Evolutionary conservation across 2,329 filamentous ascomycete species (phyloP), one percentile per base, ranked within the genome.

Genomic region (Alternaria triticimaculans): DNA sequence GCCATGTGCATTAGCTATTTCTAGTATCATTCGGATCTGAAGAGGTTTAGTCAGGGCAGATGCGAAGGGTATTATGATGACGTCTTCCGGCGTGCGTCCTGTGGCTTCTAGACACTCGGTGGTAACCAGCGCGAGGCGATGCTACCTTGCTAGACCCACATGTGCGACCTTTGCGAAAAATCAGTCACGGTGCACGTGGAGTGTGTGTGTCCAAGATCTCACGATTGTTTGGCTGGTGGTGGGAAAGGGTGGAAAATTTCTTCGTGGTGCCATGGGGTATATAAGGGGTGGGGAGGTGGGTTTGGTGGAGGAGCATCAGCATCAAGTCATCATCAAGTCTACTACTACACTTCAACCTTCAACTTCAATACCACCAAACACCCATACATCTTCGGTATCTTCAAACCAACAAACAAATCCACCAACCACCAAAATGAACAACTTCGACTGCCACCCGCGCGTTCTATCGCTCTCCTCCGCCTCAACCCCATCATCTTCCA

Each of bases 391-490:
- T 18, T 53, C 41, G 49, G 63, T 55, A 25, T 51, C 12, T 41
- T 58, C 25, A 26, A 58, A 63, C n/a, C n/a, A n/a, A 55, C 59
- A 26, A 41, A n/a, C 18, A 43, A 5, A n/a, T n/a, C n/a, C n/a
- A n/a, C n/a, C 50, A 28, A 9, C 25, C 14, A 28, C 37, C 62
- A 72, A 64, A 26, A 74, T 72, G 70, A 66, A 55, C 62, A 71
- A 56, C 61, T 56, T 63, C 25, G 71, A 73, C 54, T 67, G 50
- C 21, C 71, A 73, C 64, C 71, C 71, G 4, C 70, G 71, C 60
- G 18, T 73, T 30, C 65, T 72, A 3, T 70, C 70, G 18, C 68
- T 73, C 41, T 65, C 62, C 45, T 51, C 61, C 20, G 23, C 45
- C 2, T 64, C 66, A 6, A 66, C 64, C 12, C 23, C 61, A 37